Evolutionary conservation across 2,329 filamentous ascomycete genomes (phyloP).

Genomic region (Talaromyces piceae): DNA sequence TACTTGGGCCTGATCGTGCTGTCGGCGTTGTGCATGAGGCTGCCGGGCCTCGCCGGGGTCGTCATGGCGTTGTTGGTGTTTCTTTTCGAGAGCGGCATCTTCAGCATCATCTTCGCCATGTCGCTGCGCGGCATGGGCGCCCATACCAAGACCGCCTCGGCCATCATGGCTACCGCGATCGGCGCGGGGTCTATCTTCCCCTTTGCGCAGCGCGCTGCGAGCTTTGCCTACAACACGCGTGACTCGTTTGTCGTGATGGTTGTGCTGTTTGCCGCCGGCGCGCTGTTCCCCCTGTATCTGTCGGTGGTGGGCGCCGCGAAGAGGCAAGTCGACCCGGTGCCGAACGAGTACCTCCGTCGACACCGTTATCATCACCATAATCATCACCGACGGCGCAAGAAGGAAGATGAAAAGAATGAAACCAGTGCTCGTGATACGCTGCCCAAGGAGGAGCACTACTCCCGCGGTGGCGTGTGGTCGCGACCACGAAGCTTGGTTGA

Average conservation of each 20-base stretch:
- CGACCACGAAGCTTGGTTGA: conserved; percentile 12
- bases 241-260: conserved; percentile 49
- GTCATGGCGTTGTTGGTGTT: conserved; percentile 46
- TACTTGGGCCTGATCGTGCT: conserved; percentile 48
- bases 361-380: conserved; percentile 1
- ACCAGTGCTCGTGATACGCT: too few relatives aligned
- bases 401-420: conserved; percentile 3
- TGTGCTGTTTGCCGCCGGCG: conserved; percentile 44
- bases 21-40: conserved; percentile 45
- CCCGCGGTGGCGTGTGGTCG: conserved; percentile 12
- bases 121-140: conserved; percentile 50
- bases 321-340: conserved; percentile 45
- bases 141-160: conserved; percentile 51
- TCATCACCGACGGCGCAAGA: conserved; percentile 6
- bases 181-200: conserved; percentile 49
- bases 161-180: conserved; percentile 48
- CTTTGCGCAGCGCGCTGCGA: conserved; percentile 45
- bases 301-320: conserved; percentile 42
- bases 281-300: conserved; percentile 49
- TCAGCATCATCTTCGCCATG: conserved; percentile 53
- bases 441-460: conserved; percentile 4
- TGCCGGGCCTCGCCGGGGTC: conserved; percentile 37
- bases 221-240: conserved; percentile 25
- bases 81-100: conserved; percentile 55
- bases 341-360: conserved; percentile 12